Evolutionary conservation across 169 alveolate species (phyloP).

Genomic region (Neospora caninum): DNA sequence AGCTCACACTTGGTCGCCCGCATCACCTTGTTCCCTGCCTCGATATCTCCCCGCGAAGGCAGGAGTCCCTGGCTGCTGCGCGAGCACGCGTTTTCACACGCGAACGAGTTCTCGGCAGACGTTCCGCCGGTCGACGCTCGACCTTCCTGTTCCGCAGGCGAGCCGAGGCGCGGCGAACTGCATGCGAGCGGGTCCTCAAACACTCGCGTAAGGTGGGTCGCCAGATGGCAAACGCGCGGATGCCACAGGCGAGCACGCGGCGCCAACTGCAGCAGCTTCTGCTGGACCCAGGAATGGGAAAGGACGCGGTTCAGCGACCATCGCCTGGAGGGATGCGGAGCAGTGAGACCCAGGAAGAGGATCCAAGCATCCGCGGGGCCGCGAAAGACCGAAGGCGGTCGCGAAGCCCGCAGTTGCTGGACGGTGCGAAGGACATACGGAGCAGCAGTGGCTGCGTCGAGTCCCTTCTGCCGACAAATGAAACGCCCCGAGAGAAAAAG

Average conservation of each 20-base stretch:
- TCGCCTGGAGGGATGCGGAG: constrained; percentile 78
- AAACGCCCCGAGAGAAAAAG: constrained; percentile 83
- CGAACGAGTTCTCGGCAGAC: neutral
- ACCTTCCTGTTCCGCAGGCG: neutral
- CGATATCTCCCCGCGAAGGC: neutral
- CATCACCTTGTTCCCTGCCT: neutral
- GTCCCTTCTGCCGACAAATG: constrained; percentile 82
- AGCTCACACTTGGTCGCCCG: neutral
- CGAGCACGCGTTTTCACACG: neutral
- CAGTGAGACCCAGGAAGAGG: constrained; percentile 82
- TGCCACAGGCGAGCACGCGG: constrained; percentile 50
- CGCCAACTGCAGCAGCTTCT: constrained; percentile 25
- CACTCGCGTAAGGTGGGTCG: neutral
- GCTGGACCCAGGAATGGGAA: constrained; percentile 78
- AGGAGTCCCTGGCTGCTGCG: neutral
- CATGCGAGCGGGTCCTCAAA: neutral
- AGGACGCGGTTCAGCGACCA: constrained; percentile 78
- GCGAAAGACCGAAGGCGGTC: constrained; percentile 76
- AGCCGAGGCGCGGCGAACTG: neutral
- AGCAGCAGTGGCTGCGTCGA: constrained; percentile 84
- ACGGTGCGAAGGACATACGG: constrained; percentile 78
- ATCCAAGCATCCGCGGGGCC: constrained; percentile 80
- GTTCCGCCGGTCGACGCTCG: neutral
- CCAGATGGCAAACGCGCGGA: constrained; percentile 7
- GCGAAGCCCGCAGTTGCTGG: constrained; percentile 74